A percentile compares a stretch with the other conserved stretches of the same genome.
phyloP scores from a whole-genome alignment of 768 basidiomycete species.

The Cystofilobasidium bisporidii region DNA sequence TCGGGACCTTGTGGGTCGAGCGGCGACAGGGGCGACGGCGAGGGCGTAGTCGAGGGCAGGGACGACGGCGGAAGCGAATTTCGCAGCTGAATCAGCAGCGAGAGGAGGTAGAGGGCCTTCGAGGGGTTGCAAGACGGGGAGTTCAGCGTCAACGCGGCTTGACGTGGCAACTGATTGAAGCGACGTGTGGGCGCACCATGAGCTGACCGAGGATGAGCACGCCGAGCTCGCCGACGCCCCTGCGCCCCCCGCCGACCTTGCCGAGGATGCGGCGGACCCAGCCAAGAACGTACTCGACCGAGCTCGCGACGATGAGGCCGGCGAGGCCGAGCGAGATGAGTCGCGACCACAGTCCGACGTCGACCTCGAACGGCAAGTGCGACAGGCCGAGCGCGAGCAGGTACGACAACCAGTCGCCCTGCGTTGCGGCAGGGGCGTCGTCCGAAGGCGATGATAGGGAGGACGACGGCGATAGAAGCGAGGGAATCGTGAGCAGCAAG shows the following conservation, averaged over 20 bases:
- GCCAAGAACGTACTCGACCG: conserved; percentile 58
- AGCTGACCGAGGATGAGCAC: conserved; percentile 73
- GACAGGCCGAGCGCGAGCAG: conserved; percentile 19
- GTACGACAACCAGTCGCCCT: conserved; percentile 25
- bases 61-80: conserved; percentile 64
- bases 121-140: no score
- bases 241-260: conserved; percentile 56
- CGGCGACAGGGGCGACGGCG: not conserved
- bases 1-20: not conserved
- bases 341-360: conserved; percentile 38
- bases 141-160: no score
- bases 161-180: no score
- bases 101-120: conserved; percentile 72
- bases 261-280: conserved; percentile 61
- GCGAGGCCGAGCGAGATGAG: conserved; percentile 61
- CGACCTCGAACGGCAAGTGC: conserved; percentile 26
- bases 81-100: conserved; percentile 71
- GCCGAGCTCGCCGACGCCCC: conserved; percentile 56
- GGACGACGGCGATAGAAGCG: conserved; percentile 11
- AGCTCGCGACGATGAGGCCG: conserved; percentile 64
- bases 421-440: not conserved
- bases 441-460: not conserved
- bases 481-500: conserved; percentile 18
- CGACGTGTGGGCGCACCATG: conserved; percentile 51
- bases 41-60: conserved; percentile 28